These are phyloP conservation scores for Aegilops tauschii DNA, from an alignment of 176 grass and related monocot genomes.

Conservation along the genomic window DNA sequence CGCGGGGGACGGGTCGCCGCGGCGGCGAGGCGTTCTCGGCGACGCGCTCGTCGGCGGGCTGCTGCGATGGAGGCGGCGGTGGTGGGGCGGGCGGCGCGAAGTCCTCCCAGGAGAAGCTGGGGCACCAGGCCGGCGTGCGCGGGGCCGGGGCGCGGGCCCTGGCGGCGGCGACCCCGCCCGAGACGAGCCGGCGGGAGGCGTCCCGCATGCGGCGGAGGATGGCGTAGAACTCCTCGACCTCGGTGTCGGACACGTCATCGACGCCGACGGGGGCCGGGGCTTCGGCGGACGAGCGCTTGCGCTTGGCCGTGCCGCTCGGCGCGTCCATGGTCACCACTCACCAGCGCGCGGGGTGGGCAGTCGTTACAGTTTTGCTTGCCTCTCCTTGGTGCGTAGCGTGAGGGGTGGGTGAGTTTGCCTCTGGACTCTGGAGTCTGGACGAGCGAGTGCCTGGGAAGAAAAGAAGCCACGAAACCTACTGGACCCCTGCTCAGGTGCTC, in stretches of 20 bases:
- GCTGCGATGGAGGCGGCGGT: neutral
- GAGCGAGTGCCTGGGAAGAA: neutral
- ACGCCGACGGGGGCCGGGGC: neutral
- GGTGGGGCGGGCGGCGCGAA: conserved; percentile 18
- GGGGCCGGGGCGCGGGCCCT: neutral
- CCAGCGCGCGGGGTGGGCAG: neutral
- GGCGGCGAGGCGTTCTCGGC: conserved; percentile 15
- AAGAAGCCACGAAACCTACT: neutral
- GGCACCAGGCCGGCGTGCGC: conserved; percentile 43
- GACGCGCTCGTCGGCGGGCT: conserved; percentile 15
- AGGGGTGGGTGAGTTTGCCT: no score
- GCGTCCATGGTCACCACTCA: conserved; percentile 19
- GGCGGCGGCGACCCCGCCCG: neutral
- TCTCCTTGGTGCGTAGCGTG: neutral
- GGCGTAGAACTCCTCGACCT: conserved; percentile 92
- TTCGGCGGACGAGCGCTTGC: conserved; percentile 24
- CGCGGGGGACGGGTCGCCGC: neutral
- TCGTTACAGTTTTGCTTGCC: neutral
- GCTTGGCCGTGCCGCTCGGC: conserved; percentile 1
- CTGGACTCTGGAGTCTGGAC: no score
- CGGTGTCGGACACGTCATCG: conserved; percentile 58
- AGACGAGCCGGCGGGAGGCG: conserved; percentile 30
- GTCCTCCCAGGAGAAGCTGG: conserved; percentile 77
- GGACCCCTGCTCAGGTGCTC: no score
- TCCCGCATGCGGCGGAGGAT: conserved; percentile 71